Conservation (phyloP, 345 rosid species). For the Salix viminalis region DNA sequence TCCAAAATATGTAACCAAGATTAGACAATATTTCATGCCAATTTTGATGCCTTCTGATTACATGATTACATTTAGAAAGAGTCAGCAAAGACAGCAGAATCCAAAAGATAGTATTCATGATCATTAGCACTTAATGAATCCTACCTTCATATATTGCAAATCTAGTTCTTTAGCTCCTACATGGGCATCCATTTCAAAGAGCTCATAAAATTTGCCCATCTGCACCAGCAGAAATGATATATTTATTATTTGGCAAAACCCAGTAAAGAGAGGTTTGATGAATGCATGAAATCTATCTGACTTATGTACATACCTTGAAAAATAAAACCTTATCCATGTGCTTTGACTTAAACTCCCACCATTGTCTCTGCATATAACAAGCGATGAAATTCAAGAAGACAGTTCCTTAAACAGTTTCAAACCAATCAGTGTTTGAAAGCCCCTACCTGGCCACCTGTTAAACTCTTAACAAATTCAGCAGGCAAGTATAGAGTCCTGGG, state of each 20-base stretch:
- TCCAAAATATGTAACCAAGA: not conserved
- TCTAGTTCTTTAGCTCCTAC: conserved; percentile 86
- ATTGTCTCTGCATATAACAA: conserved; percentile 68
- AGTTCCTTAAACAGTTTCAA: conserved; percentile 2
- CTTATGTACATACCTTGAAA: conserved; percentile 63
- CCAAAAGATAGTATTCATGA: not conserved
- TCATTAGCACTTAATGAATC: not conserved
- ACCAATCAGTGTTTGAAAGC: conserved; percentile 9
- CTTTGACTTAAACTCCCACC: conserved; percentile 99
- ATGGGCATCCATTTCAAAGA: conserved; percentile 99
- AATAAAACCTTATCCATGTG: conserved; percentile 98
- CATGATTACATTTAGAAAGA: not conserved
- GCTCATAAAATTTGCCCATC: conserved; percentile 99
- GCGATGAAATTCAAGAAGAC: conserved; percentile 16
- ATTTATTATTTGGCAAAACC: conserved; percentile 1
- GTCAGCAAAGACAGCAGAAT: not conserved
- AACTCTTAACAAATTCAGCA: conserved; percentile 64
- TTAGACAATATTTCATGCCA: not conserved
- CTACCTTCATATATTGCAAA: conserved; percentile 97
- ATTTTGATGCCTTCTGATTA: not conserved
- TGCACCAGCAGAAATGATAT: conserved; percentile 25
- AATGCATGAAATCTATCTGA: not conserved
- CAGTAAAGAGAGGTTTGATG: not conserved
- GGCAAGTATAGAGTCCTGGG: conserved; percentile 85
- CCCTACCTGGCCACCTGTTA: conserved; percentile 85